phyloP scores from a whole-genome alignment of 2,329 filamentous ascomycete genomes.

The Coniochaeta sp. region DNA sequence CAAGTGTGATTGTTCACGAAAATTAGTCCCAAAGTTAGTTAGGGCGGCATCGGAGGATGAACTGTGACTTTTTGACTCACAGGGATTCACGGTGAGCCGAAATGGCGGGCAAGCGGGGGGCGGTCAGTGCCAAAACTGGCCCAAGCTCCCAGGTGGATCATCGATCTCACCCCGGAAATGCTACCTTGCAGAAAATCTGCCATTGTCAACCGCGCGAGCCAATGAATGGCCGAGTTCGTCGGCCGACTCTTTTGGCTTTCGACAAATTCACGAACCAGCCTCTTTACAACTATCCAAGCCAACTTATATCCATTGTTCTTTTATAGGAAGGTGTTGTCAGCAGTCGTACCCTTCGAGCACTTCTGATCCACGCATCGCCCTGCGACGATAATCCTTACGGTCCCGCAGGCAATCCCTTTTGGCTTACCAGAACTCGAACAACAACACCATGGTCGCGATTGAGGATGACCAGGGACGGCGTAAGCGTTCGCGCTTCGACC shows the following conservation, averaged over 20 bases:
- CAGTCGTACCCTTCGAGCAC: too few relatives aligned
- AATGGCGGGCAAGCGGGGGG: neutral
- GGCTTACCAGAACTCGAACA: neutral
- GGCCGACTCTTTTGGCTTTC: too few relatives aligned
- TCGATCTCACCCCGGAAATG: neutral
- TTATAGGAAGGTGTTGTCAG: too few relatives aligned
- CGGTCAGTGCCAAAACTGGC: neutral
- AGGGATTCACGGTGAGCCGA: neutral
- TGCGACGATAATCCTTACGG: neutral
- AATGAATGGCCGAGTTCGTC: neutral
- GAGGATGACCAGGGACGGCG: conserved; percentile 77
- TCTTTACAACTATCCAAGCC: too few relatives aligned
- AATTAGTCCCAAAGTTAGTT: too few relatives aligned
- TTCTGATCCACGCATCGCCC: too few relatives aligned
- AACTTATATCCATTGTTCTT: too few relatives aligned
- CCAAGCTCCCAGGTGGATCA: neutral
- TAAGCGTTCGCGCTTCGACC: conserved; percentile 92
- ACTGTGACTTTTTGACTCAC: neutral
- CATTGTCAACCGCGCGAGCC: neutral
- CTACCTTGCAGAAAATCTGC: neutral
- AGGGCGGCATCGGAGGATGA: neutral
- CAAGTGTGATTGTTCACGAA: neutral
- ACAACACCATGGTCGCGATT: neutral
- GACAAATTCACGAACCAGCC: too few relatives aligned
- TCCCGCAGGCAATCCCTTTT: neutral